These are phyloP conservation scores for Raffaelea albimanens DNA, from an alignment of 2,329 filamentous ascomycete species.

Conservation along the genomic window DNA sequence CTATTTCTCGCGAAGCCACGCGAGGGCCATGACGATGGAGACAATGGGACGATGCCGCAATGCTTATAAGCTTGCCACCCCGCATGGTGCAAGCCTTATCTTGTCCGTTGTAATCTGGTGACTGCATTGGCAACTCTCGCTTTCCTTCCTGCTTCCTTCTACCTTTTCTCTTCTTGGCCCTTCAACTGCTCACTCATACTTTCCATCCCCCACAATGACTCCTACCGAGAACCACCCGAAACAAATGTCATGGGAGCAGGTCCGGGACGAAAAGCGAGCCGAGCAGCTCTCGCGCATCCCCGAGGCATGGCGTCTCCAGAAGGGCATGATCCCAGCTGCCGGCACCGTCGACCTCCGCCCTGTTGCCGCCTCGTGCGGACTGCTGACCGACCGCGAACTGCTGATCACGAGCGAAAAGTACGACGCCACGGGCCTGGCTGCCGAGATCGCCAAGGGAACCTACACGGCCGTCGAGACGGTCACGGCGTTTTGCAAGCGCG, in stretches of 20 bases:
- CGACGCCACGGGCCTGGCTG: neutral
- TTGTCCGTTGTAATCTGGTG: too few relatives aligned
- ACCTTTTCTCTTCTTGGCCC: too few relatives aligned
- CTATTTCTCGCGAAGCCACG: too few relatives aligned
- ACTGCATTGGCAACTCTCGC: too few relatives aligned
- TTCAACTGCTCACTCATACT: too few relatives aligned
- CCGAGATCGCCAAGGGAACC: neutral
- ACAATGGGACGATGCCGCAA: too few relatives aligned
- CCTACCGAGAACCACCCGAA: too few relatives aligned
- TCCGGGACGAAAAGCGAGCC: conserved; percentile 6
- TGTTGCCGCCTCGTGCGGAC: conserved; percentile 4
- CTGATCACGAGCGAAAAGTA: neutral
- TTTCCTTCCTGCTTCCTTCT: too few relatives aligned
- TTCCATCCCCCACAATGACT: too few relatives aligned
- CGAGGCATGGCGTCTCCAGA: conserved; percentile 6
- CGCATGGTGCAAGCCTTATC: too few relatives aligned
- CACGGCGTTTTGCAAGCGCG: neutral
- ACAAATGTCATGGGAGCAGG: conserved; percentile 3
- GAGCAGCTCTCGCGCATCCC: conserved; percentile 12
- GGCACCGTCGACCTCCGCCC: conserved; percentile 8
- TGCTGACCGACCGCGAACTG: neutral
- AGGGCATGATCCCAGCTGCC: conserved; percentile 4
- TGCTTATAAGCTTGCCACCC: too few relatives aligned
- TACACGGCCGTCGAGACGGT: conserved; percentile 2
- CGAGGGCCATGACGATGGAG: too few relatives aligned